phyloP scores from a whole-genome alignment of 2,329 filamentous ascomycete genomes.

The Calonectria henricotiae region DNA sequence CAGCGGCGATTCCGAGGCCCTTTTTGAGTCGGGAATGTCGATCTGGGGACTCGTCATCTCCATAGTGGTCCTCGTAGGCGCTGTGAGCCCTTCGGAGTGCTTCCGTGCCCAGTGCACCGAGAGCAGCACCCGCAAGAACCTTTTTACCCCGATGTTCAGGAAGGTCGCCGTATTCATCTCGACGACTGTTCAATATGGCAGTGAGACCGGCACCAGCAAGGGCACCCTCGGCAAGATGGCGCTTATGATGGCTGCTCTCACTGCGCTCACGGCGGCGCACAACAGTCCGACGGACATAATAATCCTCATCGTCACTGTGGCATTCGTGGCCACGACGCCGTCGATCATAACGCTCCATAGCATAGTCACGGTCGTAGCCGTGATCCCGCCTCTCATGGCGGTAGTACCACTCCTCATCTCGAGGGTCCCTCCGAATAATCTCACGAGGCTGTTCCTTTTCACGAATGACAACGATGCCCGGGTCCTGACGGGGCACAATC shows the following conservation, averaged over 20 bases:
- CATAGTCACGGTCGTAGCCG: conserved; percentile 57
- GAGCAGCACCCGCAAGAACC: conserved; percentile 74
- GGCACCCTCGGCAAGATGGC: conserved; percentile 76
- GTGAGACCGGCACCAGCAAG: conserved; percentile 75
- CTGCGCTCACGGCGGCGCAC: conserved; percentile 70
- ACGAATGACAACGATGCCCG: conserved; percentile 63
- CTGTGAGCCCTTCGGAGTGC: conserved; percentile 74
- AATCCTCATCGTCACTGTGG: conserved; percentile 66
- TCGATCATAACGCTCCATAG: conserved; percentile 59
- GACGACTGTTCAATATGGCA: conserved; percentile 72
- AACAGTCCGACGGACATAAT: conserved; percentile 64
- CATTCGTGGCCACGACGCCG: conserved; percentile 63
- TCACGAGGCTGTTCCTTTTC: conserved; percentile 62
- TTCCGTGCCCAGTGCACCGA: conserved; percentile 76
- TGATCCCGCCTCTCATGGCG: conserved; percentile 65
- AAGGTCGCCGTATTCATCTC: conserved; percentile 67
- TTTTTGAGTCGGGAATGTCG: conserved; percentile 71
- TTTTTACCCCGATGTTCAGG: conserved; percentile 71
- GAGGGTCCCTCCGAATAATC: conserved; percentile 57
- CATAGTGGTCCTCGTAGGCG: conserved; percentile 71
- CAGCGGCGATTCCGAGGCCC: conserved; percentile 75
- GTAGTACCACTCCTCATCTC: conserved; percentile 69
- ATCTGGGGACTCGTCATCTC: conserved; percentile 60
- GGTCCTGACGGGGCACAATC: conserved; percentile 65
- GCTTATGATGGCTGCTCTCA: conserved; percentile 69